A percentile compares a stretch with the other conserved stretches of the same genome.
Evolutionary conservation across 2,329 filamentous ascomycete species (phyloP).

Genomic region (Aspergillus hiratsukae): DNA sequence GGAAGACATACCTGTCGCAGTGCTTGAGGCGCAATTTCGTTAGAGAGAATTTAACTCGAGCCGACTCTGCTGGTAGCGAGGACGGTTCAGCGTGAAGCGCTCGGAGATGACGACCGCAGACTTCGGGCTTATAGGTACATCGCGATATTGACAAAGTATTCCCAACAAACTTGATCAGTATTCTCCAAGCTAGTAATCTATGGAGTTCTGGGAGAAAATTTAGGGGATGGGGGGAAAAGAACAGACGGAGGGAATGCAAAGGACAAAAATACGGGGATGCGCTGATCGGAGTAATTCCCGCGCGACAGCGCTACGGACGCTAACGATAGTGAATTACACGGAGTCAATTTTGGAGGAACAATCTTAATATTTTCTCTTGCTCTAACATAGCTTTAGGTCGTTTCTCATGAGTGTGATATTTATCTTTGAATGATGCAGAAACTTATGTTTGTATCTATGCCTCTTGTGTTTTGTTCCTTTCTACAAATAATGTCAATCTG

Average conservation of each 20-base stretch:
- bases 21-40: not conserved
- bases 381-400: not conserved
- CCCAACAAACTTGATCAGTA: not conserved
- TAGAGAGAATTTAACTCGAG: not conserved
- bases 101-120: not conserved
- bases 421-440: not conserved
- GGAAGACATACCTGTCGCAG: slow-evolving; percentile 21
- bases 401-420: not conserved
- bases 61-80: not conserved
- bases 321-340: not conserved
- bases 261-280: not conserved
- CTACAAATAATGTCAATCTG: not conserved
- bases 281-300: not conserved
- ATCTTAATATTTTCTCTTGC: not conserved
- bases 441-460: not conserved
- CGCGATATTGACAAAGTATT: not conserved
- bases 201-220: not conserved
- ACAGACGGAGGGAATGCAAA: not conserved
- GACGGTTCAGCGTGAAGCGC: not conserved
- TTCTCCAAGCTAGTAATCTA: not conserved
- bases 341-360: not conserved
- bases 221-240: not conserved
- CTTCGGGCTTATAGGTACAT: not conserved
- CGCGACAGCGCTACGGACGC: not conserved
- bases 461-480: not conserved